Evolutionary conservation across 441 rosid species (phyloP).

Genomic region (Sinapis alba): DNA sequence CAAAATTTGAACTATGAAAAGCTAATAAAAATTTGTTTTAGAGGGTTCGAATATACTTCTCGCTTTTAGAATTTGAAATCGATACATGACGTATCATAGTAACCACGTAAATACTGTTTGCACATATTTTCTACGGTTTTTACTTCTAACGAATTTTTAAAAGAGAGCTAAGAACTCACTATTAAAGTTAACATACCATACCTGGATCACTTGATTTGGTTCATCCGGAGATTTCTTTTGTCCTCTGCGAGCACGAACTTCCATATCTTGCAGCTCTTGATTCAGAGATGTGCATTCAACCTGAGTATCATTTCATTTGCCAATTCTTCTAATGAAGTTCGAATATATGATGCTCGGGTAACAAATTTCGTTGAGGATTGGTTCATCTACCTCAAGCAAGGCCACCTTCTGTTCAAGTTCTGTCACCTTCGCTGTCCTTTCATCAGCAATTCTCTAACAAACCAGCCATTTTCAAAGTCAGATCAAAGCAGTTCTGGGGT

Average conservation of each 20-base stretch:
- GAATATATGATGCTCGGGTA: constrained; percentile 7
- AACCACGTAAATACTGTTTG: neutral
- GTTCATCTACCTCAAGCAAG: constrained; percentile 76
- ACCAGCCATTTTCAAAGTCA: constrained; percentile 34
- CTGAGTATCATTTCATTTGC: constrained; percentile 46
- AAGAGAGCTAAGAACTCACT: constrained; percentile 12
- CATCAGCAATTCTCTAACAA: constrained; percentile 86
- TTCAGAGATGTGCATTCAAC: constrained; percentile 83
- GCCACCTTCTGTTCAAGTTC: constrained; percentile 98
- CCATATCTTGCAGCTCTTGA: constrained; percentile 98
- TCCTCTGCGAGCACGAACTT: constrained; percentile 82
- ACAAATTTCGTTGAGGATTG: constrained; percentile 12
- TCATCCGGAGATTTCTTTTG: constrained; percentile 93
- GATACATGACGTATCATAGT: constrained; percentile 14
- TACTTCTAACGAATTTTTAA: neutral
- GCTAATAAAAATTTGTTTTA: constrained; percentile 9
- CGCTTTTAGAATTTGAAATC: neutral
- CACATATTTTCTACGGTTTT: constrained; percentile 8
- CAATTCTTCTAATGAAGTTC: constrained; percentile 30
- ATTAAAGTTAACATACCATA: constrained; percentile 57
- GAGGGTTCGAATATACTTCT: constrained; percentile 3
- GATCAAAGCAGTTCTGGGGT: constrained; percentile 1
- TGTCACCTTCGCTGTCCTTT: constrained; percentile 80
- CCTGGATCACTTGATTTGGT: constrained; percentile 95
- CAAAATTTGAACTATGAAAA: constrained; percentile 20